Conservation (phyloP, 257 asterid species). For the Prunella vulgaris region DNA sequence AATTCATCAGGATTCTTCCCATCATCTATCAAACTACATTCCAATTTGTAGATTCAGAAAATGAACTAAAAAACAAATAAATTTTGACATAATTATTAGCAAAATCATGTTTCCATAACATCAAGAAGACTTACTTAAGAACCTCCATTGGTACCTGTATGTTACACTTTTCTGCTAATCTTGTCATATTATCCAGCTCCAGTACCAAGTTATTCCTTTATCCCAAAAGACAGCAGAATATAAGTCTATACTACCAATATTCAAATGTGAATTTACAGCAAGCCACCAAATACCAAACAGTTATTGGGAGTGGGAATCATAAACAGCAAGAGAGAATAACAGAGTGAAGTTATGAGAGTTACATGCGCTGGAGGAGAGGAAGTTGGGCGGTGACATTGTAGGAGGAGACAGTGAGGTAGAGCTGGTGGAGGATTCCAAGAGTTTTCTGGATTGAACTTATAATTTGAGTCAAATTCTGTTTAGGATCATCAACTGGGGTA, state of each 20-base stretch:
- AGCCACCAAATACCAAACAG: neutral
- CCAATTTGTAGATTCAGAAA: conserved; percentile 2
- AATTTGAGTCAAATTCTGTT: conserved; percentile 55
- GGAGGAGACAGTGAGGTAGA: conserved; percentile 67
- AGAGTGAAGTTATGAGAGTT: neutral
- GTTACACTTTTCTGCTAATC: conserved; percentile 68
- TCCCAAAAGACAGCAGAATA: conserved; percentile 9
- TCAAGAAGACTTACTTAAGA: conserved; percentile 50
- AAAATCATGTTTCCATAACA: too few species aligned
- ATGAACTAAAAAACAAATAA: neutral
- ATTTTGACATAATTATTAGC: neutral
- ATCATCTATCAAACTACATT: conserved; percentile 79
- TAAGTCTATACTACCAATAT: neutral
- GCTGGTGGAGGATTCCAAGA: conserved; percentile 70
- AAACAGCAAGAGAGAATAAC: neutral
- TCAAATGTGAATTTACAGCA: neutral
- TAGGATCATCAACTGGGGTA: conserved; percentile 49
- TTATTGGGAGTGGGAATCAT: neutral
- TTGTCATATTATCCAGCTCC: conserved; percentile 85
- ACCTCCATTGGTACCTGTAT: conserved; percentile 88
- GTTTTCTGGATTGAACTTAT: conserved; percentile 74
- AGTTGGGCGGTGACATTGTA: conserved; percentile 61
- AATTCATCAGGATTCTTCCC: conserved; percentile 97
- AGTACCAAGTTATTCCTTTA: conserved; percentile 66
- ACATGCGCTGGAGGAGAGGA: conserved; percentile 81